Conservation (phyloP, 169 alveolate genomes). For the Plasmodium yoelii region DNA sequence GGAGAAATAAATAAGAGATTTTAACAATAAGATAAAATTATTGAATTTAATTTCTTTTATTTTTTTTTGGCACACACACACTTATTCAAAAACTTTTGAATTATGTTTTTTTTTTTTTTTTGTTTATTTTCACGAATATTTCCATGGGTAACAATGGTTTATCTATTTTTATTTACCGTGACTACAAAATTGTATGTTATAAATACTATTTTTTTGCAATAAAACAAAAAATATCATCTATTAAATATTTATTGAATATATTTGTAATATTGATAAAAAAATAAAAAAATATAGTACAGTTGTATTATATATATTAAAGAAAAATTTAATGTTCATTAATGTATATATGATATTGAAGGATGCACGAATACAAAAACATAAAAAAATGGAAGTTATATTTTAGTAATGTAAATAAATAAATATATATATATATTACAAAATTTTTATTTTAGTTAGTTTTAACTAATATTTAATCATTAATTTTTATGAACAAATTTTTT, state of each 20-base stretch:
- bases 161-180: constrained; percentile 22
- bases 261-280: too few relatives aligned
- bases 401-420: background rate
- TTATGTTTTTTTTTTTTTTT: background rate
- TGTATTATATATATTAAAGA: too few relatives aligned
- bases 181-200: constrained; percentile 29
- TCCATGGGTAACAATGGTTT: constrained; percentile 14
- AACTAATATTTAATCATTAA: background rate
- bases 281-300: too few relatives aligned
- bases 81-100: constrained; percentile 17
- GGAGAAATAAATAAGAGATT: constrained; percentile 6
- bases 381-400: constrained; percentile 9
- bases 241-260: constrained; percentile 16
- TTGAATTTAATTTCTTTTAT: constrained; percentile 11
- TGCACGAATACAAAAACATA: constrained; percentile 37
- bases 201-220: constrained; percentile 6
- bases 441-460: constrained; percentile 39
- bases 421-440: constrained; percentile 8
- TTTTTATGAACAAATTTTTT: constrained; percentile 20
- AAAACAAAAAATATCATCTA: constrained; percentile 14
- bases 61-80: constrained; percentile 33
- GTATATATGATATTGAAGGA: background rate
- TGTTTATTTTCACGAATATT: constrained; percentile 1
- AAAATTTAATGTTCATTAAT: too few relatives aligned
- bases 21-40: constrained; percentile 12